A percentile compares a stretch with the other conserved stretches of the same genome.
phyloP scores from a whole-genome alignment of 1,139 yeast genomes.

The Groenewaldozyma sp. region DNA sequence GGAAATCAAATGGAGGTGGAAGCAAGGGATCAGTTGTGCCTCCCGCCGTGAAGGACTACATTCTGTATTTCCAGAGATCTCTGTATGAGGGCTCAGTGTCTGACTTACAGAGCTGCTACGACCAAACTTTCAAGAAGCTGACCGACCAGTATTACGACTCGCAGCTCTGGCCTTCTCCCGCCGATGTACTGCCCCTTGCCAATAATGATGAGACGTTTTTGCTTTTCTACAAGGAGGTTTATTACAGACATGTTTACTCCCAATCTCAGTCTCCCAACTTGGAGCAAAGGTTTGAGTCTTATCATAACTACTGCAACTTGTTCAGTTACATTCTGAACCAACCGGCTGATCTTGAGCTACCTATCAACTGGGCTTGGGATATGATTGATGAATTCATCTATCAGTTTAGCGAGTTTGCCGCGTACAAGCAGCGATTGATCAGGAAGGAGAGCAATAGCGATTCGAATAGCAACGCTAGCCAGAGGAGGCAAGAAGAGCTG shows the following conservation, averaged over 20 bases:
- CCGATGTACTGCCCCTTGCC: slow-evolving; percentile 36
- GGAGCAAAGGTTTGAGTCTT: slow-evolving; percentile 39
- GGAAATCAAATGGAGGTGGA: neutral
- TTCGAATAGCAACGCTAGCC: too few species aligned
- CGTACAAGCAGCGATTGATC: slow-evolving; percentile 34
- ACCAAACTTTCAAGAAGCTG: slow-evolving; percentile 36
- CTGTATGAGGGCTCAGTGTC: slow-evolving; percentile 35
- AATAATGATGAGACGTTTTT: slow-evolving; percentile 37
- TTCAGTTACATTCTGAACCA: slow-evolving; percentile 39
- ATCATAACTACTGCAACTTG: slow-evolving; percentile 40
- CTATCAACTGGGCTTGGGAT: slow-evolving; percentile 43
- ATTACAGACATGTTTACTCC: slow-evolving; percentile 41
- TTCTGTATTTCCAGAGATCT: slow-evolving; percentile 36
- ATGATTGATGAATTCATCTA: slow-evolving; percentile 44
- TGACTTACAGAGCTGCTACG: slow-evolving; percentile 38
- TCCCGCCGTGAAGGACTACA: slow-evolving; percentile 37
- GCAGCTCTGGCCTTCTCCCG: slow-evolving; percentile 40
- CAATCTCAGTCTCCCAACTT: slow-evolving; percentile 35
- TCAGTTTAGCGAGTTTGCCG: slow-evolving; percentile 39
- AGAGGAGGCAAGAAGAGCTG: slow-evolving; percentile 28
- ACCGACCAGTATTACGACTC: slow-evolving; percentile 38
- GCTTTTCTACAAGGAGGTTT: slow-evolving; percentile 39
- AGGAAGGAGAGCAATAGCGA: slow-evolving; percentile 24
- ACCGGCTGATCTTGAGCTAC: slow-evolving; percentile 38
- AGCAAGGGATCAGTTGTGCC: slow-evolving; percentile 29